Base-by-base conservation (phyloP, 768 basidiomycete genomes). In the Termitomyces titanicus region DNA sequence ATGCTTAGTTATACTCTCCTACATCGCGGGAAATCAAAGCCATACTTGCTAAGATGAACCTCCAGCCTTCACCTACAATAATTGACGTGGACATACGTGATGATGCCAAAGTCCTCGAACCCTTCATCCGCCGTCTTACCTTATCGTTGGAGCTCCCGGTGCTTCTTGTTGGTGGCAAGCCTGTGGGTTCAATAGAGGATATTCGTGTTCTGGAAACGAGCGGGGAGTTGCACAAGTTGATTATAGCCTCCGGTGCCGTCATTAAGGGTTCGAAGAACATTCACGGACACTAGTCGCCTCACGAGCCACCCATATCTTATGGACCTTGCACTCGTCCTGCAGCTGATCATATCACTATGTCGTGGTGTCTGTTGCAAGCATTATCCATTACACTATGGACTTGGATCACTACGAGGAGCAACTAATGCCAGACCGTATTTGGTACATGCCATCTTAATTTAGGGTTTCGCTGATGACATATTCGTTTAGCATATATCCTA, bases 1-100 rank as follows among this genome's bases (percentile, higher is more conserved):
- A 57, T 35, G 25, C 58, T 7, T n/a, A 89, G 89, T 65, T 77
- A 20, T 84, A 83, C 68, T 89, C 88, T 1, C 75, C 85, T 0
- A 64, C 74, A 24, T 85, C 86, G 2, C 80, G 89, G 40, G 88
- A 90, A 61, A 66, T 88, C 27, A 90, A 89, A 61, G 60, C 73
- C 12, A 74, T 86, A 8, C 70, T 93, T 3, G 64, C 72, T 2
- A 73, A 70, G 9, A 71, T 88, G 68, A 70, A 83, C 61, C 77
- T 92, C 38, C 72, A 70, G 0, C 90, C 89, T 9, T 66, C 77
- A 0, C 84, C 88, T 0, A 79, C 83, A 15, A 75, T 90, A 47
- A 79, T 92, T 40, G 86, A 89, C 38, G 79, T 89, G 20, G 89
- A 92, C 64, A 69, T 82, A 49, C 83, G 90, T 57, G 85, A 84